Percentiles rank a stretch among this genome's conserved stretches.
Evolutionary conservation across 441 rosid species (phyloP).

Genomic region (Populus hybrid): DNA sequence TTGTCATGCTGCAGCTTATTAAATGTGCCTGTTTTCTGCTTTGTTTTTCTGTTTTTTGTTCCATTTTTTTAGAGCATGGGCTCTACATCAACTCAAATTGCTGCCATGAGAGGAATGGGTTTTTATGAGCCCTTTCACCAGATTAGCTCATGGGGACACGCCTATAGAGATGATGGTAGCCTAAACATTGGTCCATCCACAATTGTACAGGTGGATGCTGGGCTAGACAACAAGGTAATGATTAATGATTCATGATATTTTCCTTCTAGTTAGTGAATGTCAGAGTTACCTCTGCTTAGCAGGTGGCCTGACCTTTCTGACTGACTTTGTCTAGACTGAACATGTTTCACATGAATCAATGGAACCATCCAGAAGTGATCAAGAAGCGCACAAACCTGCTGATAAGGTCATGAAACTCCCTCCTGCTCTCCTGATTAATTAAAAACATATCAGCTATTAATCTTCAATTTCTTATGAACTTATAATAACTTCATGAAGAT

Average conservation of each 20-base stretch:
- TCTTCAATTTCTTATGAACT: background rate
- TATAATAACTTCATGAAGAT: background rate
- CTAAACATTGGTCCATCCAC: slow-evolving; percentile 54
- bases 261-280: slow-evolving; percentile 11
- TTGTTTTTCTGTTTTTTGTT: background rate
- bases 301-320: slow-evolving; percentile 14
- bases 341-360: slow-evolving; percentile 37
- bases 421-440: background rate
- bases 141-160: slow-evolving; percentile 56
- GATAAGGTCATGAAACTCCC: slow-evolving; percentile 41
- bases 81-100: slow-evolving; percentile 55
- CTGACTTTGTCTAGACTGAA: slow-evolving; percentile 38
- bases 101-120: slow-evolving; percentile 51
- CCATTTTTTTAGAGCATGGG: slow-evolving; percentile 36
- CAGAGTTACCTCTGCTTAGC: slow-evolving; percentile 4
- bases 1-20: slow-evolving; percentile 2
- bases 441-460: background rate
- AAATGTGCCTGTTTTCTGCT: background rate
- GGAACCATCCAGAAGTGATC: slow-evolving; percentile 50
- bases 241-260: slow-evolving; percentile 5
- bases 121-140: slow-evolving; percentile 75
- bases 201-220: slow-evolving; percentile 42
- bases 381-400: slow-evolving; percentile 41
- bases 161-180: slow-evolving; percentile 39
- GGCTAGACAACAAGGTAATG: slow-evolving; percentile 49